Conservation (phyloP, 1,284 basidiomycete species). For the Phaffia rhodozyma region DNA sequence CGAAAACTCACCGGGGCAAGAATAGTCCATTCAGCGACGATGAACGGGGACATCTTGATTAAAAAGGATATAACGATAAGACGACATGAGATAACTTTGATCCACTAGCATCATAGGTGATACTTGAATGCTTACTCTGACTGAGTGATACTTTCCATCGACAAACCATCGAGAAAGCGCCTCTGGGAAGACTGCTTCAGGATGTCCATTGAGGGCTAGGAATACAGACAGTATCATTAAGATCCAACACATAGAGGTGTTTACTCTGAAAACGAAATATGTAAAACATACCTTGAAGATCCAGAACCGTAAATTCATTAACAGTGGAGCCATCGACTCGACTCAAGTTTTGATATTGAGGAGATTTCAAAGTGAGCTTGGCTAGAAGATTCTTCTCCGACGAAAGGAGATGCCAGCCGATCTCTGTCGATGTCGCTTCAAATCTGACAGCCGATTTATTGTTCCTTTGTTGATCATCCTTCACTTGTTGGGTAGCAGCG, state of each 20-base stretch:
- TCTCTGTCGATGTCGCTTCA: slow-evolving; percentile 69
- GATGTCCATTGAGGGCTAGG: slow-evolving; percentile 75
- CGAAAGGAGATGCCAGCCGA: slow-evolving; percentile 83
- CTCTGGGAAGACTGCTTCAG: slow-evolving; percentile 74
- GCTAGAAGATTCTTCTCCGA: slow-evolving; percentile 65
- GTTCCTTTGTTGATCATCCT: slow-evolving; percentile 55
- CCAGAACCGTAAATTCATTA: no score
- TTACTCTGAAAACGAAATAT: no score
- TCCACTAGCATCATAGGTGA: no score
- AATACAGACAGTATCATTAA: no score
- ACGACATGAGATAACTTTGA: no score
- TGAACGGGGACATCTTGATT: slow-evolving; percentile 30
- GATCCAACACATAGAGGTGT: no score
- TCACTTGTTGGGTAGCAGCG: slow-evolving; percentile 52
- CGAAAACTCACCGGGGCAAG: not conserved
- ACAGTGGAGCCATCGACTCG: no score
- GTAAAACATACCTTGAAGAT: no score
- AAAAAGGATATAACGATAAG: no score
- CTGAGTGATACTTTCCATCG: slow-evolving; percentile 17
- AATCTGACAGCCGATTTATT: slow-evolving; percentile 67
- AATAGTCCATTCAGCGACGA: slow-evolving; percentile 35
- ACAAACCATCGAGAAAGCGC: slow-evolving; percentile 56
- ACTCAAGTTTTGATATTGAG: no score
- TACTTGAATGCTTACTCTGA: not conserved
- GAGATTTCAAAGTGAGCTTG: slow-evolving; percentile 61